A percentile compares a stretch with the other conserved stretches of the same genome.
Evolutionary conservation across 2,329 filamentous ascomycete genomes (phyloP).

Genomic region (Fusarium torulosum): DNA sequence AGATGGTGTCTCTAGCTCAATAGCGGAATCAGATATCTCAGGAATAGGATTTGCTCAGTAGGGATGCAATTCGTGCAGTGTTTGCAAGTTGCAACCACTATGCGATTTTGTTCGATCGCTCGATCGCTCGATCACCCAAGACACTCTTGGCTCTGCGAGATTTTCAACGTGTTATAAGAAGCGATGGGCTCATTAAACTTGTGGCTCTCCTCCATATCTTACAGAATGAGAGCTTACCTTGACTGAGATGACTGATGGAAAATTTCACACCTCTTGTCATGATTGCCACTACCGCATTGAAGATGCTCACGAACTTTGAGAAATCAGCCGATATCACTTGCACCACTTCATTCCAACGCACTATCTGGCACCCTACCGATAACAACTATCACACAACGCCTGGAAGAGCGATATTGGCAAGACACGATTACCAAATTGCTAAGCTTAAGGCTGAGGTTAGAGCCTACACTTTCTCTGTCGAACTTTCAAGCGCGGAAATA

Average conservation of each 20-base stretch:
- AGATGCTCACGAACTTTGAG: not conserved
- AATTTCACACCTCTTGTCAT: not conserved
- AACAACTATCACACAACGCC: conserved; percentile 2
- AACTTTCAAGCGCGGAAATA: conserved; percentile 5
- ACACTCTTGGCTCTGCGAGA: conserved; percentile 16
- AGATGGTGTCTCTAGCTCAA: not conserved
- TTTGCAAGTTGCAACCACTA: conserved; percentile 35
- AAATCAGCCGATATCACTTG: not conserved
- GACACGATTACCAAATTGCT: conserved; percentile 10
- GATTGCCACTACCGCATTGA: not conserved
- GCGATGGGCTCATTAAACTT: conserved; percentile 28
- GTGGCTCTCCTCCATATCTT: conserved; percentile 15
- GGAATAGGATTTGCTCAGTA: conserved; percentile 3
- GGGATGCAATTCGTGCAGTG: conserved; percentile 17
- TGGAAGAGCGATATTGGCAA: conserved; percentile 8
- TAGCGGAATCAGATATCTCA: conserved; percentile 11
- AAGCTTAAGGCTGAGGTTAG: not conserved
- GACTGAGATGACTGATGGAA: not conserved
- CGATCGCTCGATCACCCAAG: conserved; percentile 31
- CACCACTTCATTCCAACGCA: conserved; percentile 17
- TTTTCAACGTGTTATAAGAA: conserved; percentile 19
- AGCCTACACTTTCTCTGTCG: not conserved
- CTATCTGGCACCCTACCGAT: conserved; percentile 4
- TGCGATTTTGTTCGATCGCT: conserved; percentile 13
- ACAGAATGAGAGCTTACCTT: not conserved